phyloP scores from a whole-genome alignment of 805 yeast species.

The Ogataea pini region DNA sequence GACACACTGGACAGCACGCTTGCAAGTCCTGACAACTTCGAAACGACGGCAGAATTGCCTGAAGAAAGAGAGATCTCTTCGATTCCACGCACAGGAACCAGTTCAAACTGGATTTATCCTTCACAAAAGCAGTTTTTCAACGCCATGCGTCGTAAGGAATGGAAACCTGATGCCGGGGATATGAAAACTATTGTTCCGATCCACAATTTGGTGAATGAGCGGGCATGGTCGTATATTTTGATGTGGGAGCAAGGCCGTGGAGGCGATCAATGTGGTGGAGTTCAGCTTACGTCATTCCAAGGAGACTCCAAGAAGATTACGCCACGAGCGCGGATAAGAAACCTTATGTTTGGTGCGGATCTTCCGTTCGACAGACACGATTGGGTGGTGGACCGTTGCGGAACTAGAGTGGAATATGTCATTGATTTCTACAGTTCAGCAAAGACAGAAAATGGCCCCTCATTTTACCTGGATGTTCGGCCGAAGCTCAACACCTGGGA shows the following conservation, averaged over 20 bases:
- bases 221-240: slow-evolving; percentile 84
- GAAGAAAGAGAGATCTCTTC: slow-evolving; percentile 76
- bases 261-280: slow-evolving; percentile 76
- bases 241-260: slow-evolving; percentile 74
- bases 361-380: slow-evolving; percentile 96
- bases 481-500: slow-evolving; percentile 85
- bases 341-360: slow-evolving; percentile 60
- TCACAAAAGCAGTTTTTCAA: slow-evolving; percentile 92
- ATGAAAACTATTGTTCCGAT: slow-evolving; percentile 92
- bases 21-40: slow-evolving; percentile 23
- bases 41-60: slow-evolving; percentile 43
- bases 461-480: slow-evolving; percentile 82
- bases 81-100: slow-evolving; percentile 75
- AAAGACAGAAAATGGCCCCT: slow-evolving; percentile 44
- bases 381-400: slow-evolving; percentile 88
- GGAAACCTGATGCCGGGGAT: slow-evolving; percentile 79
- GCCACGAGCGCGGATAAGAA: slow-evolving; percentile 79
- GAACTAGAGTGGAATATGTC: slow-evolving; percentile 80
- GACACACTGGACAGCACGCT: slow-evolving; percentile 37
- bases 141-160: slow-evolving; percentile 89
- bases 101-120: slow-evolving; percentile 88
- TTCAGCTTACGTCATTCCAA: slow-evolving; percentile 79
- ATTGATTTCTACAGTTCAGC: slow-evolving; percentile 82
- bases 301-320: slow-evolving; percentile 86
- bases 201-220: slow-evolving; percentile 90